Evolutionary conservation across 768 basidiomycete genomes (phyloP), one percentile per base, ranked within the genome.

Genomic region (Mycena latifolia): DNA sequence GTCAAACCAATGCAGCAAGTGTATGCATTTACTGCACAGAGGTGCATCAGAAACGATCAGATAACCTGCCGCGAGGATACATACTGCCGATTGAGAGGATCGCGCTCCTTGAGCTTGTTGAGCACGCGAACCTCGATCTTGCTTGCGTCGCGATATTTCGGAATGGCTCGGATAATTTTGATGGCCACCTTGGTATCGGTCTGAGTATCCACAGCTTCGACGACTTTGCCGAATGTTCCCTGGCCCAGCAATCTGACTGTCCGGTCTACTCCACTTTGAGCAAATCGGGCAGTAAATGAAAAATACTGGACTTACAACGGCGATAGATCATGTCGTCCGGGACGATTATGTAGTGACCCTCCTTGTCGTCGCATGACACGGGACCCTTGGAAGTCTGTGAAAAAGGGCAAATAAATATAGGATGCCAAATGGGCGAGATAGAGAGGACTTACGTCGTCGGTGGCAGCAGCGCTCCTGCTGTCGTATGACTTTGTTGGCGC

Each of bases 141-240:
- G 78, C 94, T 96, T 15, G 98, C 98, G 79, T 99, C 98, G 50
- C 98, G 93, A 75, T 99, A 99, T 81, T 99, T 99, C 55, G 94
- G 97, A 55, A 99, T 97, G 55, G 96, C 95, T 53, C 98, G 90
- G 72, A 99, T 99, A 65, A 99, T 96, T 85, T 99, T 99, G 82
- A 99, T 95, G 55, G 98, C 98, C 33, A 98, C 96, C 73, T 89
- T 83, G 71, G 82, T 84, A 65, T 91, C 87, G 28, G 87, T 91
- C 69, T 89, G 85, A 45, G 87, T 87, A 81, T 98, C 94, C 71
- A 92, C 77, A 9, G 95, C 95, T 77, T 98, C 94, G 52, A 99
- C 96, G 31, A 99, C 98, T 79, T 99, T 99, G 71, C 98, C 98
- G 75, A 99, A 99, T 17, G 98, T 99, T 15, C 98, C 98, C 81